phyloP scores from a whole-genome alignment of 2,329 filamentous ascomycete species.

The Paecilomyces niveus region DNA sequence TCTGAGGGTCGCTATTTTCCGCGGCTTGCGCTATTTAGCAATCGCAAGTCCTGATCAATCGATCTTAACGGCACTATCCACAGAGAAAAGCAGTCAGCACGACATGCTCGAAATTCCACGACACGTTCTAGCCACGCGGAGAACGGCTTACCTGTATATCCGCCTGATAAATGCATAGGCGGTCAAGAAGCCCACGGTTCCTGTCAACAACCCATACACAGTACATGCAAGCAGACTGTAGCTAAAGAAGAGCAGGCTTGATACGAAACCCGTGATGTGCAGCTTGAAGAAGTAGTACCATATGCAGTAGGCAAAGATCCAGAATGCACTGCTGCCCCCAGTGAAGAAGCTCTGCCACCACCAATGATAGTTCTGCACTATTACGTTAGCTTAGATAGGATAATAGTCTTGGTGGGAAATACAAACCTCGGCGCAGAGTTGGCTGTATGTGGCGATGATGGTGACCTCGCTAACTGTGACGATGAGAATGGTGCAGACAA shows the following conservation, averaged over 20 bases:
- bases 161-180: slow-evolving; percentile 77
- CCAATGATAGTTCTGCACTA: slow-evolving; percentile 70
- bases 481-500: slow-evolving; percentile 64
- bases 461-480: slow-evolving; percentile 77
- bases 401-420: neutral
- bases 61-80: slow-evolving; percentile 6
- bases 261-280: slow-evolving; percentile 73
- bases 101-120: neutral
- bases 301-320: slow-evolving; percentile 74
- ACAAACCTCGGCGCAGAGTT: slow-evolving; percentile 66
- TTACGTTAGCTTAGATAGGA: neutral
- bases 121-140: neutral
- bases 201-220: slow-evolving; percentile 73
- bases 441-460: slow-evolving; percentile 73
- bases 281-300: slow-evolving; percentile 80
- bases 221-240: slow-evolving; percentile 77
- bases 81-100: neutral
- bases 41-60: slow-evolving; percentile 5
- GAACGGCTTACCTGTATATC: slow-evolving; percentile 63
- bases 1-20: neutral
- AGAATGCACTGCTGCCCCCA: slow-evolving; percentile 67
- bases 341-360: slow-evolving; percentile 86
- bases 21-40: neutral
- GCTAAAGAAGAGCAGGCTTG: slow-evolving; percentile 73
- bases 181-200: slow-evolving; percentile 76